Base-by-base conservation (phyloP, 2,329 filamentous ascomycete genomes). In the Exophiala calicioides region DNA sequence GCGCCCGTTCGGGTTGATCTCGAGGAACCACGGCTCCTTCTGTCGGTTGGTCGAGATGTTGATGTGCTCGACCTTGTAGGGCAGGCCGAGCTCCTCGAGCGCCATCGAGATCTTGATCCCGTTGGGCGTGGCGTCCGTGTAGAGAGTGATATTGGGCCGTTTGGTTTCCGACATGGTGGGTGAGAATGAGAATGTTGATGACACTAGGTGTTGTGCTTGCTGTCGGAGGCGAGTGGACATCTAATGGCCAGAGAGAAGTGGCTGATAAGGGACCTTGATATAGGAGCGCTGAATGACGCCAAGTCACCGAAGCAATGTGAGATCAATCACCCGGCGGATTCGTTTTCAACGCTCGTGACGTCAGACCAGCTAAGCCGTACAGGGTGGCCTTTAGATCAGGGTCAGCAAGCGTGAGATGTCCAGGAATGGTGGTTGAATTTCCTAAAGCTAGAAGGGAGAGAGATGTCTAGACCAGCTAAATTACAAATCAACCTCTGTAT, bases 1-100 rank as follows among this genome's bases (percentile, higher is more conserved):
- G 57, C 90, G 86, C 55, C 90, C 90, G 66, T 95, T 95, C 55
- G 90, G 90, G 69, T 95, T 95, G 71, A 95, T 94, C 41, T 84
- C 82, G 20, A 94, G 78, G 70, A 91, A 96, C 88, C 88, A 94
- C 12, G 80, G 81, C 66, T 91, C 80, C 60, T 93, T 94, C 61
- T 94, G 88, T n/a, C 73, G 78, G 65, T 89, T 86, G 54, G 86
- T 86, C 49, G 55, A 62, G 36, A 75, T 72, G 35, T 75, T 62
- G 30, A 75, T 62, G 21, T 68, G 48, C n/a, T 68, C 62, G 1
- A 56, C 32, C 33, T 64, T 64, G 53, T 69, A 68, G 4, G 54
- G 54, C 9, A 60, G 69, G 57, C 84, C 85, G 3, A 95, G 77
- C 70, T 95, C 90, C 70, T 94, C 89, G 12, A 96, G 73, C 7